These are phyloP conservation scores for Spiraea crenata DNA, from an alignment of 331 rosid species.

Conservation along the genomic window DNA sequence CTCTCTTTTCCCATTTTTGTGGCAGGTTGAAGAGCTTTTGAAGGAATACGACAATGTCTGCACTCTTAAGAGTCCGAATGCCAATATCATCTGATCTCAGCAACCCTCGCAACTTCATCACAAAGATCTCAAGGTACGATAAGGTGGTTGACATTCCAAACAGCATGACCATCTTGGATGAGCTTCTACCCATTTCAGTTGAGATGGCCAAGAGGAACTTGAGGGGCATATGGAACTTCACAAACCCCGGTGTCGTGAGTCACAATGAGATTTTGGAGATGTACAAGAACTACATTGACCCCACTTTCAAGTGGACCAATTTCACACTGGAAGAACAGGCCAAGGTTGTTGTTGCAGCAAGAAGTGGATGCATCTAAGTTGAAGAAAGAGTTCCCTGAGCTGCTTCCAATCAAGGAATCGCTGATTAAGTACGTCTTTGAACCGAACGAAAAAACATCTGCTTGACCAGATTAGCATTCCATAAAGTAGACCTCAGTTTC, in stretches of 20 bases:
- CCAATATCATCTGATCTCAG: conserved; percentile 65
- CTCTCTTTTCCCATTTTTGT: conserved; percentile 4
- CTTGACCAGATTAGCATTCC: conserved; percentile 16
- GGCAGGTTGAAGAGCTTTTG: conserved; percentile 65
- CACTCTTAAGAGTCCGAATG: conserved; percentile 53
- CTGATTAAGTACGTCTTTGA: conserved; percentile 53
- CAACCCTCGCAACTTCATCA: conserved; percentile 67
- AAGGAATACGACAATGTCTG: conserved; percentile 62
- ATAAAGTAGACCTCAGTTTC: conserved; percentile 3
- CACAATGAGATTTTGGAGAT: conserved; percentile 65
- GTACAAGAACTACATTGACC: conserved; percentile 59
- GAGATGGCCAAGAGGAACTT: conserved; percentile 71
- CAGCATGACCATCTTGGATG: conserved; percentile 66
- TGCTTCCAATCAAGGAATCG: conserved; percentile 56
- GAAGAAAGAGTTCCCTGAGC: conserved; percentile 63
- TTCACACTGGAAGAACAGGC: conserved; percentile 55
- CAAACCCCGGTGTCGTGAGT: conserved; percentile 63
- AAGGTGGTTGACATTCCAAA: conserved; percentile 60
- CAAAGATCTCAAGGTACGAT: conserved; percentile 48
- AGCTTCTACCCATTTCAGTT: conserved; percentile 59
- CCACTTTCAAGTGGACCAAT: conserved; percentile 52
- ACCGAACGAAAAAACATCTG: conserved; percentile 45
- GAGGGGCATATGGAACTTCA: conserved; percentile 66
- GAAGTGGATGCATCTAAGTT: conserved; percentile 57
- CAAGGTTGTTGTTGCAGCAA: conserved; percentile 44